Conservation (phyloP, 2,329 filamentous ascomycete species). For the Trichoderma simmonsii region DNA sequence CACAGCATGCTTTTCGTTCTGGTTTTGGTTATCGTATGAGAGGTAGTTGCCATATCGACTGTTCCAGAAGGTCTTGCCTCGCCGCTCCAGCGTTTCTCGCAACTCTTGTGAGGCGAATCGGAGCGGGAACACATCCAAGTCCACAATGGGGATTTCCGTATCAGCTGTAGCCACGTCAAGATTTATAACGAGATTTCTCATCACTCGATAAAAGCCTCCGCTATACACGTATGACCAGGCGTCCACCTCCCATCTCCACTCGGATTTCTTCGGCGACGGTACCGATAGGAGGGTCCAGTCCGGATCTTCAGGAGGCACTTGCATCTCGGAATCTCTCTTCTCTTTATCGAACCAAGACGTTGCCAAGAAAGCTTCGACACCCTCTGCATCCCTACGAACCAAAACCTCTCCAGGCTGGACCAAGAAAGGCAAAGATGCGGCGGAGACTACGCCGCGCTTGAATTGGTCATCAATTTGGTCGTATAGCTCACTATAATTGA, state of each 20-base stretch:
- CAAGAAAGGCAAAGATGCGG: background rate
- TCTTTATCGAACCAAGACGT: background rate
- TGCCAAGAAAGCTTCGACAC: background rate
- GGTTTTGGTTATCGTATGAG: background rate
- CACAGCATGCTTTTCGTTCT: background rate
- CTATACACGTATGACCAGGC: background rate
- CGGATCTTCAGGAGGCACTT: background rate
- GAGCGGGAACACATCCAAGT: background rate
- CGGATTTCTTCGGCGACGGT: background rate
- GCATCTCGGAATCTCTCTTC: too few species aligned
- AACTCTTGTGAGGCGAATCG: background rate
- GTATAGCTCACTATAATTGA: background rate
- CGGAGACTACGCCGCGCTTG: background rate
- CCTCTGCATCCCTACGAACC: background rate
- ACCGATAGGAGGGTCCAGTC: background rate
- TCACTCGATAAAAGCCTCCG: background rate
- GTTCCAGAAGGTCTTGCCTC: background rate
- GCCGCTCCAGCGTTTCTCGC: background rate
- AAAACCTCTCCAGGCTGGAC: background rate
- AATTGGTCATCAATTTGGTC: background rate
- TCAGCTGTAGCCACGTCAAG: background rate
- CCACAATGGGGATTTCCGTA: background rate
- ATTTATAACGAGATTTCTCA: background rate
- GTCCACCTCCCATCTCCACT: background rate
- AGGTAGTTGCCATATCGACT: background rate